A percentile compares a stretch with the other conserved stretches of the same genome.
Evolutionary conservation across 768 basidiomycete species (phyloP).

Genomic region (Phylloporus sp.): DNA sequence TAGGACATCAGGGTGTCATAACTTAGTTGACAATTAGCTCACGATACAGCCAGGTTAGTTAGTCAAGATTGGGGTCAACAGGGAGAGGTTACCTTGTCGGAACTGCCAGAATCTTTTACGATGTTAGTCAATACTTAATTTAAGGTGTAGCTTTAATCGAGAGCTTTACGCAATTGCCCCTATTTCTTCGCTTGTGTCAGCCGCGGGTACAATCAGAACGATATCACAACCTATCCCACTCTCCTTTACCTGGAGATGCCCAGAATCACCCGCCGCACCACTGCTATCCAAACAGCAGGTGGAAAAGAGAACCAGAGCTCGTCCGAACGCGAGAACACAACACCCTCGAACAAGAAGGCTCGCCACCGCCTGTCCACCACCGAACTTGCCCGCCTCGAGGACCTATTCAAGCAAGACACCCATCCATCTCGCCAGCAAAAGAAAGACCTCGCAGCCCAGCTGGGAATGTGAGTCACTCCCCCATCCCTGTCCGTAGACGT

Average conservation of each 20-base stretch:
- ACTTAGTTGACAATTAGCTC: too few relatives aligned
- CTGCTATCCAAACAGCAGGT: conserved; percentile 1
- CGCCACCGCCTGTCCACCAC: conserved; percentile 37
- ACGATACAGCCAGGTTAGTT: too few relatives aligned
- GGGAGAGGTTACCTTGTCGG: too few relatives aligned
- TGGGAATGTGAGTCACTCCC: conserved; percentile 23
- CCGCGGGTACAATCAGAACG: conserved; percentile 1
- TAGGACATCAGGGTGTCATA: too few relatives aligned
- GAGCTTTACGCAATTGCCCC: too few relatives aligned
- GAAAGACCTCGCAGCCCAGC: conserved; percentile 24
- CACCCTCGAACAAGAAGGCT: conserved; percentile 19
- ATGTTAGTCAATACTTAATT: too few relatives aligned
- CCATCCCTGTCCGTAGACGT: not conserved
- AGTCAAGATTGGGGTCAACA: too few relatives aligned
- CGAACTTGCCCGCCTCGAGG: conserved; percentile 28
- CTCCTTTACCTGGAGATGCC: conserved; percentile 24
- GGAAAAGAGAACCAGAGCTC: conserved; percentile 17
- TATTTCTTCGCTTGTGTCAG: too few relatives aligned
- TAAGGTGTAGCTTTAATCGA: too few relatives aligned
- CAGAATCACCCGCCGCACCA: conserved; percentile 27
- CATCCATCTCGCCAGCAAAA: conserved; percentile 31
- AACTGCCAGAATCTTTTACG: too few relatives aligned
- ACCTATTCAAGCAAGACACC: conserved; percentile 24
- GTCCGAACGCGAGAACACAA: not conserved
- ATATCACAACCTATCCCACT: conserved; percentile 22